These are phyloP conservation scores for Citropsis articulata DNA, from an alignment of 345 rosid genomes.

Conservation along the genomic window DNA sequence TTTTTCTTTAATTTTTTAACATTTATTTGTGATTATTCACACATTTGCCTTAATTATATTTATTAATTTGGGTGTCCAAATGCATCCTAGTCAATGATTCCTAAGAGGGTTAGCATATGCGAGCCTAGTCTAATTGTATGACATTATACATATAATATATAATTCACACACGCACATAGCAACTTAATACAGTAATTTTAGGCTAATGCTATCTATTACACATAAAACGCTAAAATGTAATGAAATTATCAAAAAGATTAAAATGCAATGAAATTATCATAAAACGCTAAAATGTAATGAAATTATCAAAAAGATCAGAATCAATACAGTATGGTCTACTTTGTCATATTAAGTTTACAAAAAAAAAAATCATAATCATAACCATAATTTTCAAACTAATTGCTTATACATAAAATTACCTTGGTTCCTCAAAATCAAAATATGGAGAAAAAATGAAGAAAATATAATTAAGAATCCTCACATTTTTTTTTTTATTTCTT, in stretches of 20 bases:
- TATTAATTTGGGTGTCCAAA: background rate
- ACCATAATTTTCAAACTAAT: background rate
- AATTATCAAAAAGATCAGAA: background rate
- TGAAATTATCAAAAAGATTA: background rate
- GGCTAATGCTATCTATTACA: background rate
- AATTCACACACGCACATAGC: background rate
- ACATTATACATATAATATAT: background rate
- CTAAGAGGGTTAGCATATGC: background rate
- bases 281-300: background rate
- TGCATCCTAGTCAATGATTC: slow-evolving; percentile 11
- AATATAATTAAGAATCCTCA: too few relatives aligned
- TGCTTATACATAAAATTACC: background rate
- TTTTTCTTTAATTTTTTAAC: background rate
- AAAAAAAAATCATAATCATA: too few relatives aligned
- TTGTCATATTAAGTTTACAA: too few relatives aligned
- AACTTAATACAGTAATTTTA: background rate
- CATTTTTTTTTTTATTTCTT: too few relatives aligned
- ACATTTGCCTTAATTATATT: slow-evolving; percentile 12
- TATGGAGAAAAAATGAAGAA: background rate
- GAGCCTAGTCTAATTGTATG: background rate
- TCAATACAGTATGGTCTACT: background rate
- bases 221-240: background rate
- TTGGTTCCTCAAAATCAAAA: background rate
- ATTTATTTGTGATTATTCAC: slow-evolving; percentile 8
- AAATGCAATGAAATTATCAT: background rate